Percentiles rank a stretch among this genome's conserved stretches.
phyloP scores from a whole-genome alignment of 169 alveolate species.

The Eimeria mitis region DNA sequence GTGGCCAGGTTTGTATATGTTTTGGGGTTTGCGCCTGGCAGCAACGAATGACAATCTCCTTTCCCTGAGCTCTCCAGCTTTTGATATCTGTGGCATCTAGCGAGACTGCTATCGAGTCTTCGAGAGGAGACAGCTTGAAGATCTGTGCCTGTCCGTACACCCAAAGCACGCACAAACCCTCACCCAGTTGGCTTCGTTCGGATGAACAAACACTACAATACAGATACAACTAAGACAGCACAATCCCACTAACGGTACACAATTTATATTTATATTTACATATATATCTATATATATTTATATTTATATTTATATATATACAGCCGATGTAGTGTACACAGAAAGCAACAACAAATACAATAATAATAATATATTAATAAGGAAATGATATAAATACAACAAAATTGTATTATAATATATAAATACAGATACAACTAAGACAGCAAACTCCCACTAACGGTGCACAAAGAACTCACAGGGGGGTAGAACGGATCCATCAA shows the following conservation, averaged over 20 bases:
- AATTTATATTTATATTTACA: too few relatives aligned
- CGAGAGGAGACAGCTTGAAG: background rate
- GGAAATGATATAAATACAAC: background rate
- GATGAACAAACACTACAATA: background rate
- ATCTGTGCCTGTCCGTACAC: conserved; percentile 1
- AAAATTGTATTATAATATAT: too few relatives aligned
- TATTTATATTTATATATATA: too few relatives aligned
- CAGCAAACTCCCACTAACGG: background rate
- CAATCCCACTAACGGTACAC: background rate
- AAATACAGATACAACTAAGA: too few relatives aligned
- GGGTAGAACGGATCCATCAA: conserved; percentile 48
- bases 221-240: background rate
- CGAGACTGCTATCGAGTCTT: background rate
- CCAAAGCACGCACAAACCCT: background rate
- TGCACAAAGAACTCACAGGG: background rate
- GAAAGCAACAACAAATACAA: too few relatives aligned
- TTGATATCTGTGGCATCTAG: background rate
- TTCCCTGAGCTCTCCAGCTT: conserved; percentile 12
- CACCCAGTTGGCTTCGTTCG: background rate
- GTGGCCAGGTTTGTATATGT: conserved; percentile 75
- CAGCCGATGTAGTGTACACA: too few relatives aligned
- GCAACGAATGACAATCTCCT: conserved; percentile 31
- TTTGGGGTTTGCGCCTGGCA: conserved; percentile 56
- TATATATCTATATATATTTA: too few relatives aligned
- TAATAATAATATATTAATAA: too few relatives aligned